A percentile compares a stretch with the other conserved stretches of the same genome.
Conservation (phyloP, 2,329 filamentous ascomycete genomes). For the Xylariales sp. region DNA sequence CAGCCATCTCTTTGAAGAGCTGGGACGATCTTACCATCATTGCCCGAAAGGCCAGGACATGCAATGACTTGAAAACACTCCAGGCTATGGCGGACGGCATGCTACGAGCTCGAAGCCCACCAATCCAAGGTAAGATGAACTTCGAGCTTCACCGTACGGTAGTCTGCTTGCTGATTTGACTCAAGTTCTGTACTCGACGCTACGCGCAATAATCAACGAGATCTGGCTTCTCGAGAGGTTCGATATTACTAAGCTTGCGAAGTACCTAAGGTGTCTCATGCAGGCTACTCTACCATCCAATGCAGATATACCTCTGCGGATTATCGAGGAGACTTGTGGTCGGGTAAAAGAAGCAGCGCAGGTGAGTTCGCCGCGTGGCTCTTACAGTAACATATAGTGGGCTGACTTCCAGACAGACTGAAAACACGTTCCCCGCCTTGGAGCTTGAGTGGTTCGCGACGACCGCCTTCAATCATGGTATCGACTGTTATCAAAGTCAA, state of each 20-base stretch:
- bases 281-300: constrained; percentile 60
- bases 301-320: constrained; percentile 49
- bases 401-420: too few relatives aligned
- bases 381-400: too few relatives aligned
- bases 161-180: too few relatives aligned
- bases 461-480: constrained; percentile 63
- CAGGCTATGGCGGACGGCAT: constrained; percentile 65
- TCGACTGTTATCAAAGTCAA: constrained; percentile 58
- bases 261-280: constrained; percentile 76
- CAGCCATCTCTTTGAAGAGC: constrained; percentile 57
- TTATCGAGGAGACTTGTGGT: constrained; percentile 59
- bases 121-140: constrained; percentile 45
- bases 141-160: too few relatives aligned
- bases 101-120: constrained; percentile 45
- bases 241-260: constrained; percentile 57
- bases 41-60: constrained; percentile 46
- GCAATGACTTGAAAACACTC: constrained; percentile 41
- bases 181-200: constrained; percentile 45
- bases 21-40: constrained; percentile 64
- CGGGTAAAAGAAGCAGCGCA: constrained; percentile 47
- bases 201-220: constrained; percentile 66
- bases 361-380: constrained; percentile 29
- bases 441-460: constrained; percentile 76
- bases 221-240: constrained; percentile 55
- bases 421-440: constrained; percentile 52